A percentile compares a stretch with the other conserved stretches of the same genome.
Conservation (phyloP, 768 basidiomycete genomes). For the Mycena vulgaris region DNA sequence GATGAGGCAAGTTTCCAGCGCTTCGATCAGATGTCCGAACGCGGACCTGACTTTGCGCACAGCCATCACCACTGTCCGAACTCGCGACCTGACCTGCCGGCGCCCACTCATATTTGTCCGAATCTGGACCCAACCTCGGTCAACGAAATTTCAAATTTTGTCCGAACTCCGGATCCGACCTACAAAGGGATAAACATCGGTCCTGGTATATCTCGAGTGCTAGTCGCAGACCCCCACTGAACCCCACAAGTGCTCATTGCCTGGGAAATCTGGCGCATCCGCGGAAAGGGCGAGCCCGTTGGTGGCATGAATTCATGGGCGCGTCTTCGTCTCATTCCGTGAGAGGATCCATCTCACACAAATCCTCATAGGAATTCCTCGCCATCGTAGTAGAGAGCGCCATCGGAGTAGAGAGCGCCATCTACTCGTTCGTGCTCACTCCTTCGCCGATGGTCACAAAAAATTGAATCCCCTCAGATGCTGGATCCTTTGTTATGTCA, state of each 20-base stretch:
- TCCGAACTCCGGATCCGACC: too few species aligned
- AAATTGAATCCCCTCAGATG: background rate
- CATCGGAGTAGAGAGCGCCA: too few species aligned
- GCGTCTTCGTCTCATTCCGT: background rate
- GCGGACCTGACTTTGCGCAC: too few species aligned
- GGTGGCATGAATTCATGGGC: conserved; percentile 12
- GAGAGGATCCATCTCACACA: background rate
- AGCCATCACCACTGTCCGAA: too few species aligned
- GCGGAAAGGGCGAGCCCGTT: background rate
- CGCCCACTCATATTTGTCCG: too few species aligned
- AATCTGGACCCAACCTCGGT: too few species aligned
- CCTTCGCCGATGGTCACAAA: background rate
- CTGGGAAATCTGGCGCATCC: conserved; percentile 10
- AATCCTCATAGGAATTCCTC: conserved; percentile 1
- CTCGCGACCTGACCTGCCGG: too few species aligned
- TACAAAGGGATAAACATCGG: too few species aligned
- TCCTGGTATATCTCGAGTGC: too few species aligned
- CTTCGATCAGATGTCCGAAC: too few species aligned
- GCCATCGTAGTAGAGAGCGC: conserved; percentile 15
- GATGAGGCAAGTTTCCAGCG: too few species aligned
- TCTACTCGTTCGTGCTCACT: conserved; percentile 1
- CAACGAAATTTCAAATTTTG: too few species aligned
- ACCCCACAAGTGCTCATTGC: conserved; percentile 1
- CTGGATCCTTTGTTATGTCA: background rate
- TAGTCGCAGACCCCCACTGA: background rate